Evolutionary conservation across 192 early-diverging fungal species (phyloP).

Genomic region (Podila horticola): DNA sequence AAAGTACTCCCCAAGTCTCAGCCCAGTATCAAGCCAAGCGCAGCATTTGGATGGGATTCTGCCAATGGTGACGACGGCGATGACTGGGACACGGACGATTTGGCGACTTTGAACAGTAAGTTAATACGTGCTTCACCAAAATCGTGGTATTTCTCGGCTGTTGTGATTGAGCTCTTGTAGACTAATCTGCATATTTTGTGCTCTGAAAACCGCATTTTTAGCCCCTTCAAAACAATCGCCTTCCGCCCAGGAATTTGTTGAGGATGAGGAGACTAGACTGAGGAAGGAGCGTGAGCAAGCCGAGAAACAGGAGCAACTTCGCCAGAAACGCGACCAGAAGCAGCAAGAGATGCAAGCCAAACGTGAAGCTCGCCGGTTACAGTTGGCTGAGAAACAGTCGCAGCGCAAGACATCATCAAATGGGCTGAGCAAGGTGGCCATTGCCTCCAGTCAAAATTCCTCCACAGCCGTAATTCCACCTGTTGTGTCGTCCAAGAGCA

Average conservation of each 20-base stretch:
- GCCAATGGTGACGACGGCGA: slow-evolving; percentile 28
- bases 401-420: slow-evolving; percentile 22
- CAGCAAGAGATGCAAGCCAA: slow-evolving; percentile 51
- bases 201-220: neutral
- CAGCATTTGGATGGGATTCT: slow-evolving; percentile 37
- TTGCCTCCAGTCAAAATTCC: neutral
- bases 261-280: slow-evolving; percentile 22
- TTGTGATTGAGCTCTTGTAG: too few species aligned
- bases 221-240: slow-evolving; percentile 18
- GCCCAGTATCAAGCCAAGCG: neutral
- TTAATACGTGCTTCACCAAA: neutral
- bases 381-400: slow-evolving; percentile 41
- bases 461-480: neutral
- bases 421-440: slow-evolving; percentile 4
- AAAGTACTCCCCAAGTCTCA: neutral
- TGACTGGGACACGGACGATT: slow-evolving; percentile 40
- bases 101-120: slow-evolving; percentile 25
- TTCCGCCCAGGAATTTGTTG: slow-evolving; percentile 9
- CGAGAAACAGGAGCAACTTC: slow-evolving; percentile 46
- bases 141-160: too few species aligned
- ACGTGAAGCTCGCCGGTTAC: slow-evolving; percentile 40
- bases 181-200: too few species aligned
- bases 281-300: slow-evolving; percentile 26
- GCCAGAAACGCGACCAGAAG: slow-evolving; percentile 45
- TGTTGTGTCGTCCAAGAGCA: slow-evolving; percentile 8